Evolutionary conservation across 2,329 filamentous ascomycete species (phyloP).

Genomic region (Pseudogymnoascus sp.): DNA sequence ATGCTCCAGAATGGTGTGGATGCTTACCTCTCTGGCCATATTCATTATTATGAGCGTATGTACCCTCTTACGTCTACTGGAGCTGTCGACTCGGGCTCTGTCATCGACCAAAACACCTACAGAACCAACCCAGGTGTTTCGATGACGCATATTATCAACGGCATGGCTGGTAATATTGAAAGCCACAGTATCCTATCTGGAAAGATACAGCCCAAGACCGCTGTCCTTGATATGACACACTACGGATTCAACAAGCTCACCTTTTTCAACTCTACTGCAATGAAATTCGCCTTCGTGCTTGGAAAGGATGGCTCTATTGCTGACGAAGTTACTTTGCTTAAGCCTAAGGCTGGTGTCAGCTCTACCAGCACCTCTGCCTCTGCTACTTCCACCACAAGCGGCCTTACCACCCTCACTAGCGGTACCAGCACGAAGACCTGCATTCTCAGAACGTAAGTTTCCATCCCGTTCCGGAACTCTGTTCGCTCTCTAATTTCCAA

Average conservation of each 20-base stretch:
- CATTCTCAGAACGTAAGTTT: background rate
- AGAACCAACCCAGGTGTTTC: conserved; percentile 39
- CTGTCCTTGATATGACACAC: conserved; percentile 37
- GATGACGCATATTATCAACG: conserved; percentile 45
- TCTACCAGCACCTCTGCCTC: background rate
- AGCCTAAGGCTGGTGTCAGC: conserved; percentile 14
- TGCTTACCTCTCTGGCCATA: conserved; percentile 39
- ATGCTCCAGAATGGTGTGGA: conserved; percentile 40
- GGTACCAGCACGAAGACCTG: background rate
- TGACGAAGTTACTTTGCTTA: conserved; percentile 33
- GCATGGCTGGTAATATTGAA: conserved; percentile 47
- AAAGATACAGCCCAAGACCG: conserved; percentile 36
- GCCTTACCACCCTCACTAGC: background rate
- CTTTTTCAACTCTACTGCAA: conserved; percentile 33
- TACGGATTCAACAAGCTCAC: conserved; percentile 44
- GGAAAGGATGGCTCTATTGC: conserved; percentile 35
- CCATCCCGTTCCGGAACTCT: background rate
- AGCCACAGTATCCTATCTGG: conserved; percentile 36
- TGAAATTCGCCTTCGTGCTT: conserved; percentile 40
- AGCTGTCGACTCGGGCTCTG: conserved; percentile 34
- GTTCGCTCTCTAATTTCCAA: background rate
- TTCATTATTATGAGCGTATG: conserved; percentile 41
- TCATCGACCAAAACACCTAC: conserved; percentile 44
- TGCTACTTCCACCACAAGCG: background rate
- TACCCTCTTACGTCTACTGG: conserved; percentile 33